Base-by-base conservation (phyloP, 148 eudicot species). In the Rhododendron griersonianum region DNA sequence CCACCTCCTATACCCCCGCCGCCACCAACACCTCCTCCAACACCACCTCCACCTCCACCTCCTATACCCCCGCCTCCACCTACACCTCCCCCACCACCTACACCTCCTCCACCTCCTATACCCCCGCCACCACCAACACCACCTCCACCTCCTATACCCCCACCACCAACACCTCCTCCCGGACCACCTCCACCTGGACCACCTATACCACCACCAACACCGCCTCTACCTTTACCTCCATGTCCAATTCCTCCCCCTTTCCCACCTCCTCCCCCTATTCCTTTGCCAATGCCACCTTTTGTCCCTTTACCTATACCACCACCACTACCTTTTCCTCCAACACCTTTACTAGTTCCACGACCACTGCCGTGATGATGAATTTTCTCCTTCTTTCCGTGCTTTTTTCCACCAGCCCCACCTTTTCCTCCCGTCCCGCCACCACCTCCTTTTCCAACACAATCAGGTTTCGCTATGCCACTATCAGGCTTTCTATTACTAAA, bases 401-500 rank as follows among this genome's bases (percentile, higher is more conserved):
- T 71, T 14, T 71, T 71, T 30, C 76, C 76, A 30, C 37, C 18
- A 69, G 16, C 75, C 35, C 75, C 37, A 69, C 75, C 75, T 69
- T 69, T 69, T 61, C 25, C 25, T 23, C 71, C 30, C 4, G 11
- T n/a, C 71, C 28, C 11, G 30, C 71, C 44, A 2, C 59, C 30
- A 9, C 80, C 80, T 18, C 85, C 85, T 73, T 84, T 73, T 53
- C 69, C 86, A 23, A n/a, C 21, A 55, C 86, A 84, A 84, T 55
- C 86, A 21, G 81, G 86, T 23, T 74, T 37, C 13, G 6, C n/a
- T 21, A 6, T 47, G 55, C 69, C 81, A 23, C 18, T 53, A 37
- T 30, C 57, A 13, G 5, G 57, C 53, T 75, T 75, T 23, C 50
- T 65, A 53, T 84, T 51, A 75, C 81, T 53, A 6, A 73, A 75